Base-by-base conservation (phyloP, 257 asterid species). In the Hygrophila difformis region DNA sequence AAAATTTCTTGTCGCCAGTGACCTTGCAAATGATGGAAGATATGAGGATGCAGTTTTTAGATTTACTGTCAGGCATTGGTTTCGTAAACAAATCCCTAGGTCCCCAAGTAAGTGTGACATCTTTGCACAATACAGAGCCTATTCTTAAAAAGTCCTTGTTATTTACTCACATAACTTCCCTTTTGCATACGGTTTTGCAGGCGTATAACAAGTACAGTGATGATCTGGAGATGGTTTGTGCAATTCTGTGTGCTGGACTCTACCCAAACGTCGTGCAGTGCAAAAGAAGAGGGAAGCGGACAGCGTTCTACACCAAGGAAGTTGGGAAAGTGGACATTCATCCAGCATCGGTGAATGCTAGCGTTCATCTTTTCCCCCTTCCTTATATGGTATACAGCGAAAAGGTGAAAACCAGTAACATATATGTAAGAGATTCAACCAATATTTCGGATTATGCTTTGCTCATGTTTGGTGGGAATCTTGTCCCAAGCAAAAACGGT, bases 191-290 rank as follows among this genome's bases (percentile, higher is more conserved):
- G 49, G 19, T 56, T 57, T 44, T 67, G 66, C 84, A 89, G 98
- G 91, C 74, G 13, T 82, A 79, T 60, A 85, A 82, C 56, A 74
- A 64, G 44, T 79, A 73, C 55, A 70, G 96, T 48, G 63, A 72
- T 49, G 98, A 89, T 70, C 17, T 89, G 55, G 98, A 89, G 91
- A 76, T 89, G 93, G 91, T 85, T 40, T 82, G 84, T 16, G 98
- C 98, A 24, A 63, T 89, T 49, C 94, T 89, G 2, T 89, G 96
- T 61, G 94, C 98, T 34, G 98, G 98, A 8, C 86, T 89, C 47
- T 89, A 82, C 65, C 98, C 96, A 17, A 89, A 89, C 53, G 96
- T 89, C 21, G 96, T 82, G 60, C 96, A 89, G 71, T 89, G 98
- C 76, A 85, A 85, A 64, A 64, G 96, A 64, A 76, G 86, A 61